Base-by-base conservation (phyloP, 2,329 filamentous ascomycete species). In the Metarhizium humberi region DNA sequence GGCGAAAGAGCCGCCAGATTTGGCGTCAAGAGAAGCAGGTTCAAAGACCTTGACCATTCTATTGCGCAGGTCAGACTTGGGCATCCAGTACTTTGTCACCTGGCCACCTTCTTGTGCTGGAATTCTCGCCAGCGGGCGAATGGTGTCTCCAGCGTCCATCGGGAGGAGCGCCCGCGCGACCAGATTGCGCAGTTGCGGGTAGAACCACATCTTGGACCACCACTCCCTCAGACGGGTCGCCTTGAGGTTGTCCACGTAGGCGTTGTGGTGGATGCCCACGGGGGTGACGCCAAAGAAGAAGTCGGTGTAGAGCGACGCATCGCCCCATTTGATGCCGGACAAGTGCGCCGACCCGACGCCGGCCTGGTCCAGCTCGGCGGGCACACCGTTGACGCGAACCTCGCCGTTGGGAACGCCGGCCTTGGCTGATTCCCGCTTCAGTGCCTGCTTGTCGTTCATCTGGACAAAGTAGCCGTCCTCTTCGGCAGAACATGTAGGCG, bases 131-230 rank as follows among this genome's bases (percentile, higher is more conserved):
- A 71, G 59, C 1, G 62, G 64, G 25, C 51, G 50, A 5, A 53
- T 53, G 7, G 45, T 51, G 51, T 45, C 53, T 38, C 10, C n/a
- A 8, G 38, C 7, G 13, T 34, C 42, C 4, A 45, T 10, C 16
- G 57, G 50, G 38, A 57, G 51, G 1, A 70, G 61, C 32, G 64
- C 65, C 7, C 58, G 53, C 7, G 62, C 62, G 46, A 71, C 53
- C 32, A 71, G 62, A 10, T 63, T 60, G 14, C 70, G 65, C 25
- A 72, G 60, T 11, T 62, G 60, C 0, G 65, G 62, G 55, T 69
- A 60, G 58, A 68, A 72, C 70, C 70, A 72, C 64, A 66, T 71
- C 54, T 60, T 64, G 53, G 59, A 59, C 70, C 70, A 72, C 69
- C 69, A 72, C 29, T 69, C 52, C 53, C 62, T 61, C 3, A 71